phyloP scores from a whole-genome alignment of 805 yeast genomes.

The Saccharomycopsis fermentans region DNA sequence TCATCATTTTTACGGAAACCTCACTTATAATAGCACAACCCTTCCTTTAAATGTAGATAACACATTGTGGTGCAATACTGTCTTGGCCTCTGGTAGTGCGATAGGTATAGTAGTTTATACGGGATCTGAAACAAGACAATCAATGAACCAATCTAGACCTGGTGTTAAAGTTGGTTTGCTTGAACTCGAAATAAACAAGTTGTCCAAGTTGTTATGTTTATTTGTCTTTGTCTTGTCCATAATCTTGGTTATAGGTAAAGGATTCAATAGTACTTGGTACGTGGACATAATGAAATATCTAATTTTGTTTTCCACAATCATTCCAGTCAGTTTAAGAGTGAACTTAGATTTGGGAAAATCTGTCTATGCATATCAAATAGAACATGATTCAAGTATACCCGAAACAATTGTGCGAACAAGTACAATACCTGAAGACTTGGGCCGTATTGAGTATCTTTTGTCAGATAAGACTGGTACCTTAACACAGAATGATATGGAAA shows the following conservation, averaged over 20 bases:
- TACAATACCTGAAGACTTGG: slow-evolving; percentile 95
- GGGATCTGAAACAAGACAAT: slow-evolving; percentile 88
- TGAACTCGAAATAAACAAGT: slow-evolving; percentile 80
- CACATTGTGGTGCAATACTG: slow-evolving; percentile 97
- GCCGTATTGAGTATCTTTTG: slow-evolving; percentile 84
- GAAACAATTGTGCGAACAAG: slow-evolving; percentile 92
- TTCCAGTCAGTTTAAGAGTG: slow-evolving; percentile 91
- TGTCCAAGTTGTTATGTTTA: slow-evolving; percentile 80
- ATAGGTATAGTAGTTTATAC: slow-evolving; percentile 84
- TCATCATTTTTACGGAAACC: slow-evolving; percentile 68
- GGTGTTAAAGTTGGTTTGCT: slow-evolving; percentile 84
- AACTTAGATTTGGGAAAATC: slow-evolving; percentile 92
- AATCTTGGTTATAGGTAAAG: slow-evolving; percentile 69
- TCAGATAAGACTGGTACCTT: slow-evolving; percentile 96
- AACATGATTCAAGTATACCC: slow-evolving; percentile 71
- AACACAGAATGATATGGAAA: slow-evolving; percentile 96
- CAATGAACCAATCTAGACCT: slow-evolving; percentile 81
- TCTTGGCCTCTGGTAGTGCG: slow-evolving; percentile 87
- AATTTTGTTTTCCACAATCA: slow-evolving; percentile 87
- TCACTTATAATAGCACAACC: slow-evolving; percentile 47
- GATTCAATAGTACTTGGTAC: slow-evolving; percentile 63
- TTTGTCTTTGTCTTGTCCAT: slow-evolving; percentile 75
- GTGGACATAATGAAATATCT: slow-evolving; percentile 83
- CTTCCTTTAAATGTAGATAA: slow-evolving; percentile 75
- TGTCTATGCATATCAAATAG: slow-evolving; percentile 91